These are phyloP conservation scores for Cryptosporidium tyzzeri DNA, from an alignment of 169 alveolate species.

Conservation along the genomic window DNA sequence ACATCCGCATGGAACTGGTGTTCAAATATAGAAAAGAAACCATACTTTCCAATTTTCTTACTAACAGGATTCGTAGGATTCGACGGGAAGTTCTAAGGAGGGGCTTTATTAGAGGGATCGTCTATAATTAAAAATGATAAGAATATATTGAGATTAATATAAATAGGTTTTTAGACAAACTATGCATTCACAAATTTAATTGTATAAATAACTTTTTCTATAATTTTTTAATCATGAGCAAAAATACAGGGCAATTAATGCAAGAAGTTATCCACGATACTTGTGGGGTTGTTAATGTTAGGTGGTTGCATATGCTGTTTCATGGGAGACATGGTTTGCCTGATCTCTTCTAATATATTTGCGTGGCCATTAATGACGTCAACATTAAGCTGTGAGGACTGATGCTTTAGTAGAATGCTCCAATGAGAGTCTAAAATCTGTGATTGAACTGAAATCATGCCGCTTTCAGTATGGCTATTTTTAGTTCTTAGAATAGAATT, in stretches of 20 bases:
- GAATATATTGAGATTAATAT: not conserved
- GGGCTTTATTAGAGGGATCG: not conserved
- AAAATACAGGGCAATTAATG: not conserved
- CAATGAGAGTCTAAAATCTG: conserved; percentile 65
- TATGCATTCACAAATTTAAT: not conserved
- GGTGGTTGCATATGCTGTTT: not conserved
- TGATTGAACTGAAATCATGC: conserved; percentile 54
- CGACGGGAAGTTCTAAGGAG: conserved; percentile 83
- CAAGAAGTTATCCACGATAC: not conserved
- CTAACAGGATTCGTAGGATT: conserved; percentile 93
- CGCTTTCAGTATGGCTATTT: conserved; percentile 26
- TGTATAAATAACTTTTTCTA: not conserved
- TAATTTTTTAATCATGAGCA: too few relatives aligned
- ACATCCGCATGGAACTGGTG: conserved; percentile 96
- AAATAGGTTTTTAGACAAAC: not conserved
- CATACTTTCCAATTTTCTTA: conserved; percentile 90
- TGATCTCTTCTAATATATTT: conserved; percentile 49
- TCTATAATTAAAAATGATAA: not conserved
- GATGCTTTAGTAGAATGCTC: conserved; percentile 45
- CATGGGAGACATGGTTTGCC: conserved; percentile 9
- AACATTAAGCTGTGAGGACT: conserved; percentile 30
- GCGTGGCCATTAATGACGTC: conserved; percentile 50
- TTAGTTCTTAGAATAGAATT: conserved; percentile 49
- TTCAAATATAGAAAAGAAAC: conserved; percentile 90
- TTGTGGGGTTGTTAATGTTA: not conserved